Evolutionary conservation across 2,329 filamentous ascomycete species (phyloP).

Genomic region (Penicillium sp.): DNA sequence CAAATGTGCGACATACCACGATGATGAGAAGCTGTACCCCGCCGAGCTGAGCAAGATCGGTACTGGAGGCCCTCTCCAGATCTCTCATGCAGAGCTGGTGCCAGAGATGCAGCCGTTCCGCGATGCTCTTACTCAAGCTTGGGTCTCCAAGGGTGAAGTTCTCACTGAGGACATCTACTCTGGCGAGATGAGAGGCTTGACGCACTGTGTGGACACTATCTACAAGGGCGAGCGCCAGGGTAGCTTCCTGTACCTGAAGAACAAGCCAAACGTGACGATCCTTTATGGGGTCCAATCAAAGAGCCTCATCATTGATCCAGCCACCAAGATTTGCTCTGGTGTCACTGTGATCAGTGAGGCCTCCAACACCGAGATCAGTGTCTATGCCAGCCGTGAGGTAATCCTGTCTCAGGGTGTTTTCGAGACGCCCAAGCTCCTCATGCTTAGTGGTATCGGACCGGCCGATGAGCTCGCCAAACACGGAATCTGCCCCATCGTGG

Average conservation of each 20-base stretch:
- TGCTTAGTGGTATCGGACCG: constrained; percentile 53
- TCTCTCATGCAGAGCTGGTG: constrained; percentile 59
- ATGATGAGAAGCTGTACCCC: constrained; percentile 53
- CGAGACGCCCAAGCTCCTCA: constrained; percentile 55
- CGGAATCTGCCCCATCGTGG: constrained; percentile 35
- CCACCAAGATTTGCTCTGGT: constrained; percentile 42
- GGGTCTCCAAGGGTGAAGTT: constrained; percentile 54
- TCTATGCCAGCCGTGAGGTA: constrained; percentile 52
- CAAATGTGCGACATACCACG: constrained; percentile 61
- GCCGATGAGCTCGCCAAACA: constrained; percentile 24
- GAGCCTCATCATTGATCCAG: constrained; percentile 52
- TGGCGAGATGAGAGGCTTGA: constrained; percentile 56
- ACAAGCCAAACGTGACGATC: constrained; percentile 58
- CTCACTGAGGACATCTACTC: constrained; percentile 58
- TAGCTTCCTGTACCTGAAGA: constrained; percentile 53
- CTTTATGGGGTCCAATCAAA: constrained; percentile 53
- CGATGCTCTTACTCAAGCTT: constrained; percentile 48
- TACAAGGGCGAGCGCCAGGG: constrained; percentile 57
- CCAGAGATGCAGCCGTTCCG: constrained; percentile 55
- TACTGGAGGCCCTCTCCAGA: constrained; percentile 53
- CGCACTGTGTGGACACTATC: constrained; percentile 56
- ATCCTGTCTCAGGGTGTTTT: constrained; percentile 54
- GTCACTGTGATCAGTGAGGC: constrained; percentile 48
- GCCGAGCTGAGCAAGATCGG: constrained; percentile 57
- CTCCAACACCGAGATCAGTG: constrained; percentile 46